These are phyloP conservation scores for Alternaria metachromatica DNA, from an alignment of 2,329 filamentous ascomycete species.

Conservation along the genomic window DNA sequence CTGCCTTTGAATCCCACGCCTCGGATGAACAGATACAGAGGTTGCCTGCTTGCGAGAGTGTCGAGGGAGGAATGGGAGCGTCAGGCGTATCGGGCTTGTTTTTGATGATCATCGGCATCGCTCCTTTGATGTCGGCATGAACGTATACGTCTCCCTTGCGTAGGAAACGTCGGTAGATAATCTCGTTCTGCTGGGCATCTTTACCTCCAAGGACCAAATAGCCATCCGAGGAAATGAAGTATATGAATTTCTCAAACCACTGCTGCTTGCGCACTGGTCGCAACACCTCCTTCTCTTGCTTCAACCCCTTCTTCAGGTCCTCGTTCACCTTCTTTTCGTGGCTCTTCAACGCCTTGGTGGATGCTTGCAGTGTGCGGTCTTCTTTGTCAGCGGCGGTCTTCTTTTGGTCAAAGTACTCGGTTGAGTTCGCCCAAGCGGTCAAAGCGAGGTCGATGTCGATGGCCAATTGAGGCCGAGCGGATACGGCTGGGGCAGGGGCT, in stretches of 20 bases:
- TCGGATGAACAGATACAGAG: slow-evolving; percentile 83
- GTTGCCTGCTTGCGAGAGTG: slow-evolving; percentile 86
- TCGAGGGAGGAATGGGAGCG: slow-evolving; percentile 89
- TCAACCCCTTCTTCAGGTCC: slow-evolving; percentile 85
- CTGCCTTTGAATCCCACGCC: slow-evolving; percentile 95
- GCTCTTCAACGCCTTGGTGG: slow-evolving; percentile 82
- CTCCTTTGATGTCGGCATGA: slow-evolving; percentile 86
- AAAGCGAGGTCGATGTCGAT: slow-evolving; percentile 86
- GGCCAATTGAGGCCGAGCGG: slow-evolving; percentile 59
- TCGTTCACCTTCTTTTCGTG: slow-evolving; percentile 87
- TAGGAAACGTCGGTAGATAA: slow-evolving; percentile 85
- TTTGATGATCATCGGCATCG: slow-evolving; percentile 86
- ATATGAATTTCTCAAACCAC: slow-evolving; percentile 98
- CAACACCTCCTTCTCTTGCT: slow-evolving; percentile 88
- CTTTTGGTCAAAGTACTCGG: slow-evolving; percentile 90
- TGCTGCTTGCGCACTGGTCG: slow-evolving; percentile 81
- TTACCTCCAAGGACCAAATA: slow-evolving; percentile 90
- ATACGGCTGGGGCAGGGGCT: slow-evolving; percentile 42
- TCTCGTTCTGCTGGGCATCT: slow-evolving; percentile 88
- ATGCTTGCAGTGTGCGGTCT: slow-evolving; percentile 83
- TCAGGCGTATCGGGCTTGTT: slow-evolving; percentile 80
- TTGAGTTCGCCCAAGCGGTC: slow-evolving; percentile 86
- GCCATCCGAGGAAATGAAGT: slow-evolving; percentile 94
- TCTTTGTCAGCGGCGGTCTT: slow-evolving; percentile 84
- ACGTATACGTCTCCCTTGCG: slow-evolving; percentile 91